These are phyloP conservation scores for Cajanus cajan DNA, from an alignment of 306 rosid species.

Conservation along the genomic window DNA sequence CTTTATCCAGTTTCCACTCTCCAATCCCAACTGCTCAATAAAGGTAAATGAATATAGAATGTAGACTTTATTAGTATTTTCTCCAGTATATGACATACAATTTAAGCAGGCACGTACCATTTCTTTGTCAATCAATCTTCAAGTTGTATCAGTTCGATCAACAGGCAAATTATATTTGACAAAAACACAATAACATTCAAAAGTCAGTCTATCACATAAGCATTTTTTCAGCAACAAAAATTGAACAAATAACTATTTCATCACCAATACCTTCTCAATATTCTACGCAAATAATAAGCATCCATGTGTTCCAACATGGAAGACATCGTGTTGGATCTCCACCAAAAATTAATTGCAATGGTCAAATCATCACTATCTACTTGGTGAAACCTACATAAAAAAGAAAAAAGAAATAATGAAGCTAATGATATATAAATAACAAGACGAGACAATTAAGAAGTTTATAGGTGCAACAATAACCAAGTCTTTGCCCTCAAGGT, in stretches of 20 bases:
- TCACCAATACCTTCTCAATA: constrained; percentile 73
- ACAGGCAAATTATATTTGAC: constrained; percentile 34
- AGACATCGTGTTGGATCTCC: constrained; percentile 70
- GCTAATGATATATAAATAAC: constrained; percentile 4
- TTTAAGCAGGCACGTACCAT: constrained; percentile 56
- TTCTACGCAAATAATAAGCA: constrained; percentile 75
- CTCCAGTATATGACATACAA: constrained; percentile 16
- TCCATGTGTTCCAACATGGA: constrained; percentile 93
- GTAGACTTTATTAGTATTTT: constrained; percentile 1
- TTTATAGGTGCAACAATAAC: background rate
- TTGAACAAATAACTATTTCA: constrained; percentile 29
- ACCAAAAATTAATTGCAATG: constrained; percentile 93
- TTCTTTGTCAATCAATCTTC: constrained; percentile 82
- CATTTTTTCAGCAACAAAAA: background rate
- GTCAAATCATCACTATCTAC: constrained; percentile 92
- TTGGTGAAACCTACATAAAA: constrained; percentile 76
- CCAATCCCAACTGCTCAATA: background rate
- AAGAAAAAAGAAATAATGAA: constrained; percentile 4
- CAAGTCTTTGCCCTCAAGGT: background rate
- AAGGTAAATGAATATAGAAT: background rate
- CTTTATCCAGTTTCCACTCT: constrained; percentile 5
- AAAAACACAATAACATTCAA: constrained; percentile 36
- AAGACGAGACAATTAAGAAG: constrained; percentile 5
- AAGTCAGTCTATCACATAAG: constrained; percentile 41
- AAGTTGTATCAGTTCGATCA: constrained; percentile 35